Evolutionary conservation across 345 rosid genomes (phyloP).

Genomic region (Sisymbrium altissimum): DNA sequence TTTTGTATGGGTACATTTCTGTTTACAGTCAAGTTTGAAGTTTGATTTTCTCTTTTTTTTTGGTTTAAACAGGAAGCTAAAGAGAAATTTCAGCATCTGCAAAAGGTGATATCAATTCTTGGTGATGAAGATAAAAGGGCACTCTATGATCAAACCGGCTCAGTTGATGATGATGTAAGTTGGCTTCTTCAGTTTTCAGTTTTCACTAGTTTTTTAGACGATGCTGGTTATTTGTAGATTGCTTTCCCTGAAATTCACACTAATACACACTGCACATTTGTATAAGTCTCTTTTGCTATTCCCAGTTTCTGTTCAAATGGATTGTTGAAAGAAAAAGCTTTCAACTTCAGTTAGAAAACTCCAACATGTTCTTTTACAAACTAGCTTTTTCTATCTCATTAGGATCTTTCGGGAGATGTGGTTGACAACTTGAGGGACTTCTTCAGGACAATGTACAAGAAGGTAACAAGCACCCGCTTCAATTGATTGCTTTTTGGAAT

Average conservation of each 20-base stretch:
- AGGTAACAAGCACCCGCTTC: slow-evolving; percentile 39
- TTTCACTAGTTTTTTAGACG: neutral
- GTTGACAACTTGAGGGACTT: slow-evolving; percentile 69
- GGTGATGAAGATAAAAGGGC: slow-evolving; percentile 89
- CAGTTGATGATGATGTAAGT: slow-evolving; percentile 89
- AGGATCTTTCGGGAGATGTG: slow-evolving; percentile 83
- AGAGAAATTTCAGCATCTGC: slow-evolving; percentile 93
- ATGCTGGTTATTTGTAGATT: neutral
- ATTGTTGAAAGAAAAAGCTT: neutral
- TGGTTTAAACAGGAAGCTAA: slow-evolving; percentile 64
- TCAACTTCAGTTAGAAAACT: neutral
- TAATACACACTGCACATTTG: neutral
- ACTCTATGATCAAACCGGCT: slow-evolving; percentile 84
- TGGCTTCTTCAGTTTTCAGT: neutral
- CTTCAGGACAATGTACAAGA: slow-evolving; percentile 70
- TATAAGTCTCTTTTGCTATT: neutral
- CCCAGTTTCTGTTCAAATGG: neutral
- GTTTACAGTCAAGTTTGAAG: slow-evolving; percentile 24
- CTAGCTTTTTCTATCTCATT: slow-evolving; percentile 19
- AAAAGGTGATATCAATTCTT: slow-evolving; percentile 83
- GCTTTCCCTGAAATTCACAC: neutral
- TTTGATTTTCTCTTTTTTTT: neutral
- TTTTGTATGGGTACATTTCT: neutral
- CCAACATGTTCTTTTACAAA: neutral
- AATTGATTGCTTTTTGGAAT: neutral